Percentiles rank a stretch among this genome's conserved stretches.
phyloP scores from a whole-genome alignment of 306 rosid species.

The Pterocarpus macrocarpus region DNA sequence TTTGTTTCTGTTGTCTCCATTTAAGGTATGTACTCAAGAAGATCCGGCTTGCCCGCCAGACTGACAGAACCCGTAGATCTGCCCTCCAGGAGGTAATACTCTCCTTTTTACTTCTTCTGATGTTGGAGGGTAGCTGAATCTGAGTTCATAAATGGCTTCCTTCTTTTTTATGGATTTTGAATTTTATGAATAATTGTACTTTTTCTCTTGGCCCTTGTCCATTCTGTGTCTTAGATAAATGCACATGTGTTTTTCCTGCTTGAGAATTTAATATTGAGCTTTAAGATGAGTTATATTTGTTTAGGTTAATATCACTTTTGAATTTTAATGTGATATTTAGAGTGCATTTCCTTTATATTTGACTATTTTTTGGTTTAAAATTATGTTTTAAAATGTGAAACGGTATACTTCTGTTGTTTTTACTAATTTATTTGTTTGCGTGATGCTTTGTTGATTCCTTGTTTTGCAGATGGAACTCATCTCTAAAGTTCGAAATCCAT shows the following conservation, averaged over 20 bases:
- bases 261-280: background rate
- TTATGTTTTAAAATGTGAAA: conserved; percentile 13
- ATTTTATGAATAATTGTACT: background rate
- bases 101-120: background rate
- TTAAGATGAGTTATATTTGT: conserved; percentile 3
- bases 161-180: background rate
- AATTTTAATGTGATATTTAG: background rate
- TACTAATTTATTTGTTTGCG: background rate
- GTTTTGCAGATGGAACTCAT: conserved; percentile 89
- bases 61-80: conserved; percentile 91
- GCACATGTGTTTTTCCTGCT: background rate
- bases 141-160: background rate
- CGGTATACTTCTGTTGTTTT: conserved; percentile 1
- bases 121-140: background rate
- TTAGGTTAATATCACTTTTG: background rate
- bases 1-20: background rate
- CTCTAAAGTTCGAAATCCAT: conserved; percentile 84
- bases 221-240: background rate
- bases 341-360: background rate
- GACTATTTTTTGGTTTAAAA: conserved; percentile 5
- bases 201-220: background rate
- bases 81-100: conserved; percentile 87
- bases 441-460: conserved; percentile 34
- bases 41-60: conserved; percentile 96
- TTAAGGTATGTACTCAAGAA: conserved; percentile 92